phyloP scores from a whole-genome alignment of 768 basidiomycete species.

The Phaffia australis region DNA sequence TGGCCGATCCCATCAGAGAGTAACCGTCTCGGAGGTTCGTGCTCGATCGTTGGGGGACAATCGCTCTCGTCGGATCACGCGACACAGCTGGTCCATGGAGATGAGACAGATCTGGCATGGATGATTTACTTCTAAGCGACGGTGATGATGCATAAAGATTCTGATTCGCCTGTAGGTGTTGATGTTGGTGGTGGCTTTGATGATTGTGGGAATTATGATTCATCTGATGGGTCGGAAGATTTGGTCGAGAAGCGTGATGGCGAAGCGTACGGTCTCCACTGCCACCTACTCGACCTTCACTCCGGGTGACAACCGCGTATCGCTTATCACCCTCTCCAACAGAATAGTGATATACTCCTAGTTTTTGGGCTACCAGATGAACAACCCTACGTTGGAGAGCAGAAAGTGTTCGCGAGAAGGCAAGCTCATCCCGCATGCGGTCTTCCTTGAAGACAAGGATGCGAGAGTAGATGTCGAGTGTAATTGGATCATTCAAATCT shows the following conservation, averaged over 20 bases:
- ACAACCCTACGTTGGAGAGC: conserved; percentile 84
- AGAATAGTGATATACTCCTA: conserved; percentile 89
- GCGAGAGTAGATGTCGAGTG: conserved; percentile 92
- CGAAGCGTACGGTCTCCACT: conserved; percentile 13
- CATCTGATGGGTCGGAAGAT: conserved; percentile 40
- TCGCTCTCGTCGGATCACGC: conserved; percentile 34
- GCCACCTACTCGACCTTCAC: conserved; percentile 51
- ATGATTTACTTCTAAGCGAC: conserved; percentile 82
- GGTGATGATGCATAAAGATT: conserved; percentile 43
- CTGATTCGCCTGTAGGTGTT: conserved; percentile 33
- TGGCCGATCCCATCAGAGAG: background rate
- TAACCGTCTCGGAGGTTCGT: conserved; percentile 37
- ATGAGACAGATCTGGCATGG: conserved; percentile 57
- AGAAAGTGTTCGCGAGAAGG: conserved; percentile 77
- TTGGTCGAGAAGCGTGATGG: conserved; percentile 22
- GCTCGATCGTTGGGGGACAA: conserved; percentile 36
- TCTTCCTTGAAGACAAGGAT: conserved; percentile 96
- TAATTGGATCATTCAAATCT: conserved; percentile 90
- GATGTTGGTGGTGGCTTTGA: conserved; percentile 5
- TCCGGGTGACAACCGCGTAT: conserved; percentile 86
- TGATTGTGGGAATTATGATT: conserved; percentile 26
- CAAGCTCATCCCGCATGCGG: conserved; percentile 90
- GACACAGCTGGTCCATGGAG: conserved; percentile 37
- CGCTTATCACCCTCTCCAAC: conserved; percentile 86
- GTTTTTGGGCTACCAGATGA: conserved; percentile 89